Base-by-base conservation (phyloP, 1,139 yeast genomes). In the Suhomyces anneliseae region DNA sequence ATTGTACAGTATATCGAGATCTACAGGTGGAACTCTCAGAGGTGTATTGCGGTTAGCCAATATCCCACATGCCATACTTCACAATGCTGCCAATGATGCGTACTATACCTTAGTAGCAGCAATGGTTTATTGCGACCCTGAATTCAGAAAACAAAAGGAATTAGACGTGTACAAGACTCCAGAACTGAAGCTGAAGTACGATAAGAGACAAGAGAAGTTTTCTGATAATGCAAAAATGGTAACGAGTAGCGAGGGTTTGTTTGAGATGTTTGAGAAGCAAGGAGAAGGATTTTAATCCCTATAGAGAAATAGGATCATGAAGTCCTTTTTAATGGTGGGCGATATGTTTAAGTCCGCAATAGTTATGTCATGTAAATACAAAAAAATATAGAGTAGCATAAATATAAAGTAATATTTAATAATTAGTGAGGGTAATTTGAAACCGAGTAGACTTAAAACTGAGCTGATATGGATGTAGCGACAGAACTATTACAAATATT, bases 21-120 rank as follows among this genome's bases (percentile, higher is more conserved):
- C 46, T 10, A 38, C 49, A 8, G 62, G 61, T 4, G 64, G 61
- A 7, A 56, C 60, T 1, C 53, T 63, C 7, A 51, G 62, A 7
- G 64, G 62, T 4, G 52, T 60, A 11, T 49, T 62, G 14, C 55
- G 64, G 7, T 47, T 49, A 27, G 50, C 56, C 19, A 56, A 51
- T 3, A 57, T 64, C 19, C 65, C 66, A 2, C 62, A 60, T 39
- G 61, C 59, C 8, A 50, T 55, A 33, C 57, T 63, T 36, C 68
- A 63, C 44, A 63, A 63, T 41, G 68, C 68, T 2, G 65, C 62
- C 35, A 63, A 63, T 45, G 68, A 63, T 42, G 65, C 68, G 6
- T 63, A 62, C 49, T 63, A 59, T 46, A 62, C 68, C 9, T 45
- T 63, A n/a, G 45, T 61, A 35, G 66, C 64, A n/a, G 62, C 62